These are phyloP conservation scores for Xenosphaeropsis pyriputrescens DNA, from an alignment of 2,329 filamentous ascomycete species.

Conservation along the genomic window DNA sequence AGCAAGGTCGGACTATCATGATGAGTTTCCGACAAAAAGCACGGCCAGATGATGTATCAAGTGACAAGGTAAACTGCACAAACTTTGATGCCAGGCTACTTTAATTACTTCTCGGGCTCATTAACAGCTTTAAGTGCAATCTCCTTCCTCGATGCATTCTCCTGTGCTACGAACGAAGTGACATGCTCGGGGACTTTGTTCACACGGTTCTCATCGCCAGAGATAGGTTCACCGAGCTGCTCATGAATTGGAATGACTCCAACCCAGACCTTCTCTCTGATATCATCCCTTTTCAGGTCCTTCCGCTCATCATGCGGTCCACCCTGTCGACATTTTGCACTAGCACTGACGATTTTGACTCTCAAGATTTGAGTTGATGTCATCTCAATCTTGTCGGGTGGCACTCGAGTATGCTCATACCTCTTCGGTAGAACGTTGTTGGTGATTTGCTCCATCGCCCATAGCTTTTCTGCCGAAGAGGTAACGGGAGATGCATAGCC, in stretches of 20 bases:
- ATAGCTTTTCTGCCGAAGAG: constrained; percentile 55
- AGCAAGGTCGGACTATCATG: too few species aligned
- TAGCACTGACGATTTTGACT: constrained; percentile 54
- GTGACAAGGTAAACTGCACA: too few species aligned
- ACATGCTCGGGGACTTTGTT: constrained; percentile 39
- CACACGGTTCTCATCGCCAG: constrained; percentile 8
- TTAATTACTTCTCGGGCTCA: neutral
- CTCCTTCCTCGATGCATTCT: constrained; percentile 25
- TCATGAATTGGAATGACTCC: constrained; percentile 49
- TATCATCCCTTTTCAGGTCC: constrained; percentile 28
- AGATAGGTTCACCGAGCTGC: constrained; percentile 30
- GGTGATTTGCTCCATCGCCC: constrained; percentile 67
- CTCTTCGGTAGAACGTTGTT: constrained; percentile 55
- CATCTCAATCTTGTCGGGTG: constrained; percentile 61
- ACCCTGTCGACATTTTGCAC: constrained; percentile 59
- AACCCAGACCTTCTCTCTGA: constrained; percentile 33
- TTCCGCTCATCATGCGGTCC: constrained; percentile 38
- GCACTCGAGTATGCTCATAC: constrained; percentile 54
- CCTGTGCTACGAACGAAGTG: constrained; percentile 30
- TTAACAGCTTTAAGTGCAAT: constrained; percentile 21
- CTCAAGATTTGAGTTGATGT: constrained; percentile 58
- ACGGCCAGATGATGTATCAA: too few species aligned
- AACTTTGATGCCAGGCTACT: too few species aligned
- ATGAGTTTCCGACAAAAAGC: too few species aligned
- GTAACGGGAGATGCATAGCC: constrained; percentile 57